Evolutionary conservation across 2,329 filamentous ascomycete genomes (phyloP).

Genomic region (Aspergillus sp.): DNA sequence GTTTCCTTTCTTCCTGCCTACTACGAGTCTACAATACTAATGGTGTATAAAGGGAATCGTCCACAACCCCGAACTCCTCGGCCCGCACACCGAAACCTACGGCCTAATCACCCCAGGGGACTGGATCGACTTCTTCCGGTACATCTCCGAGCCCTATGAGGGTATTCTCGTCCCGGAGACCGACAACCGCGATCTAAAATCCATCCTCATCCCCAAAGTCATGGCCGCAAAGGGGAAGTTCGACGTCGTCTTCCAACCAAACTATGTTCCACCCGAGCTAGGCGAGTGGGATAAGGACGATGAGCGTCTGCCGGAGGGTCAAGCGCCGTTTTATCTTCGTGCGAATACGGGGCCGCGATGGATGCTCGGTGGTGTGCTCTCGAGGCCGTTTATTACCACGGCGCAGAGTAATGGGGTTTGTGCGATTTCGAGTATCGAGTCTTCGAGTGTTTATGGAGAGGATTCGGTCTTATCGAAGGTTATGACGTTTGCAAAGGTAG

Average conservation of each 20-base stretch:
- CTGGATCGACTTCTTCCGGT: constrained; percentile 66
- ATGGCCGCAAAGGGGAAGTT: constrained; percentile 60
- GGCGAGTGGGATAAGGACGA: constrained; percentile 32
- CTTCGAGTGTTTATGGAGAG: constrained; percentile 39
- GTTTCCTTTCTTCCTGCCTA: constrained; percentile 14
- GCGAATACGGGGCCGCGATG: constrained; percentile 49
- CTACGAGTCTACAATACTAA: background rate
- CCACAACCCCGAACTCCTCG: constrained; percentile 61
- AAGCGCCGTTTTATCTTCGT: constrained; percentile 56
- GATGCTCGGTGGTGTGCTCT: constrained; percentile 41
- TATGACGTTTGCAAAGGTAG: constrained; percentile 52
- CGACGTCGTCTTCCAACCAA: constrained; percentile 59
- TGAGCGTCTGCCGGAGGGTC: constrained; percentile 27
- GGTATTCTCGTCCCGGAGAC: constrained; percentile 57
- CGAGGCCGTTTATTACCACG: constrained; percentile 54
- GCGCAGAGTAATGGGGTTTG: constrained; percentile 55
- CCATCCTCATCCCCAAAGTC: constrained; percentile 58
- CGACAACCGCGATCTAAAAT: constrained; percentile 57
- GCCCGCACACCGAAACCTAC: constrained; percentile 59
- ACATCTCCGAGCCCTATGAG: constrained; percentile 58
- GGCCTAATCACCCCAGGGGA: constrained; percentile 62
- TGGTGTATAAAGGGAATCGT: constrained; percentile 47
- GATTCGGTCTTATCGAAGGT: constrained; percentile 42
- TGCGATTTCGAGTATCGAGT: constrained; percentile 59
- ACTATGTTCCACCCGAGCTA: constrained; percentile 52